phyloP scores from a whole-genome alignment of 345 rosid genomes.

The Salix koriyanagi region DNA sequence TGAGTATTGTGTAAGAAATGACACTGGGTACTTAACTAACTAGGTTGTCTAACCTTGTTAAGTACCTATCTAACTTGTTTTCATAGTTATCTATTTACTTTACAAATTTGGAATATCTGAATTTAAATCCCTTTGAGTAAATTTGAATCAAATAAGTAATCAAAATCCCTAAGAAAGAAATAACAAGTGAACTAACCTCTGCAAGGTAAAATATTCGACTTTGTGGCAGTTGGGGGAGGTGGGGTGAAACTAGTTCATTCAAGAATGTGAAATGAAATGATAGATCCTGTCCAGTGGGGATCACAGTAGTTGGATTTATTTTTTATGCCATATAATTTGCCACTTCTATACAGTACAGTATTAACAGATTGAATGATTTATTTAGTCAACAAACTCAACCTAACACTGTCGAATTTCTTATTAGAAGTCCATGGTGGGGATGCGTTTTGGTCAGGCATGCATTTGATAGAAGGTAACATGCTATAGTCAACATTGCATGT shows the following conservation, averaged over 20 bases:
- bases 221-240: conserved; percentile 39
- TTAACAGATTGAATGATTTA: conserved; percentile 18
- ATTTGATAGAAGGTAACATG: conserved; percentile 66
- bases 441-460: conserved; percentile 42
- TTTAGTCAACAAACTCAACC: conserved; percentile 53
- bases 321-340: conserved; percentile 23
- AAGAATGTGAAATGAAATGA: conserved; percentile 33
- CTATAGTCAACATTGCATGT: conserved; percentile 66
- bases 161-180: not conserved
- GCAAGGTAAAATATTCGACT: conserved; percentile 21
- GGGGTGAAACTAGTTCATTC: conserved; percentile 33
- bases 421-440: conserved; percentile 44
- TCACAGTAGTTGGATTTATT: conserved; percentile 24
- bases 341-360: not conserved
- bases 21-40: not conserved
- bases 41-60: not conserved
- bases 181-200: not conserved
- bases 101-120: not conserved
- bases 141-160: not conserved
- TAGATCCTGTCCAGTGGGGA: conserved; percentile 40
- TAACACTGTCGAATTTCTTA: conserved; percentile 24
- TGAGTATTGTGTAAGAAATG: not conserved
- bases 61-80: not conserved
- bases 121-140: conserved; percentile 6
- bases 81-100: not conserved